Evolutionary conservation across 257 asterid species (phyloP).

Genomic region (Cynanchum wilfordii): DNA sequence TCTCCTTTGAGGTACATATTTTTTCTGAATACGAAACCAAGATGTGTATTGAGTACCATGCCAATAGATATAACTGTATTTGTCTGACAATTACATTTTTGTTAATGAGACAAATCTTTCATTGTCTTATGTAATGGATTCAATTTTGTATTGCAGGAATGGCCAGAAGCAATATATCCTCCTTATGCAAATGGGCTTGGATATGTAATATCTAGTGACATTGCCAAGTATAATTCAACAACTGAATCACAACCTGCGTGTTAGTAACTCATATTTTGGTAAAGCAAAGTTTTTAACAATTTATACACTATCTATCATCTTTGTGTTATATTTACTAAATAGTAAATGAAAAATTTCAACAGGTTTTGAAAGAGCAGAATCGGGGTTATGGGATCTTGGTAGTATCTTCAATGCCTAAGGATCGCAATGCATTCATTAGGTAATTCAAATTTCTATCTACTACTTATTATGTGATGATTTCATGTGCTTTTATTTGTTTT

Average conservation of each 20-base stretch:
- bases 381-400: too few relatives aligned
- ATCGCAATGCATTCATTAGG: too few relatives aligned
- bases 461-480: too few relatives aligned
- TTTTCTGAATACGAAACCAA: background rate
- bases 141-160: constrained; percentile 51
- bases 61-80: background rate
- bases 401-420: too few relatives aligned
- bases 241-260: constrained; percentile 59
- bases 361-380: too few relatives aligned
- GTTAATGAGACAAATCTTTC: background rate
- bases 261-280: constrained; percentile 24
- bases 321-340: too few relatives aligned
- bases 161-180: constrained; percentile 97
- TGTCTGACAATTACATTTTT: background rate
- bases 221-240: constrained; percentile 66
- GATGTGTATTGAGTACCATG: background rate
- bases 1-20: constrained; percentile 67
- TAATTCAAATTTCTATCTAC: too few relatives aligned
- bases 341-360: too few relatives aligned
- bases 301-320: too few relatives aligned
- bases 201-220: constrained; percentile 80
- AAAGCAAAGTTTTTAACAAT: too few relatives aligned
- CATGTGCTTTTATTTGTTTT: too few relatives aligned
- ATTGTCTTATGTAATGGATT: background rate
- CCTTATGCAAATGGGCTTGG: constrained; percentile 99